phyloP scores from a whole-genome alignment of 805 yeast species.

The Yarrowia divulgata region DNA sequence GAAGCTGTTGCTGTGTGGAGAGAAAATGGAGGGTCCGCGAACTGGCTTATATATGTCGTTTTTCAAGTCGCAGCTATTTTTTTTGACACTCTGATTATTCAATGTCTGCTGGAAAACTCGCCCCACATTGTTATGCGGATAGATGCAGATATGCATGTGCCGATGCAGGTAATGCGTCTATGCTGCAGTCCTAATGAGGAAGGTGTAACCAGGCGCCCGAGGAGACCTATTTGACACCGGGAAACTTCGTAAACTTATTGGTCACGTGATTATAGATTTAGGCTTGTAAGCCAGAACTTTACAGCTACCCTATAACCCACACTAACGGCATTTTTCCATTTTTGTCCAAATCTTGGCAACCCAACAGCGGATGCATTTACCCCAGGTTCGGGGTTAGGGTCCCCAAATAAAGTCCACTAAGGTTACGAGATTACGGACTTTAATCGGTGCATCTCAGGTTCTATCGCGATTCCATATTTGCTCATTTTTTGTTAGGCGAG shows the following conservation, averaged over 20 bases:
- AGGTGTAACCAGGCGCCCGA: neutral
- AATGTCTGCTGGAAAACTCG: constrained; percentile 1
- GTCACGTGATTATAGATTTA: too few species aligned
- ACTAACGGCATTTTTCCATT: too few species aligned
- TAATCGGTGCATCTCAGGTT: constrained; percentile 4
- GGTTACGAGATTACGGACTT: neutral
- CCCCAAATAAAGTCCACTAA: neutral
- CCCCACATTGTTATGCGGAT: neutral
- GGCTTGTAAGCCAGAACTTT: too few species aligned
- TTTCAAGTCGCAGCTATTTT: neutral
- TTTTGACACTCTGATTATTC: neutral
- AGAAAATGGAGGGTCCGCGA: neutral
- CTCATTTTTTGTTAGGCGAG: neutral
- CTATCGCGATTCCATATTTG: constrained; percentile 1
- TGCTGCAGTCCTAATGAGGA: neutral
- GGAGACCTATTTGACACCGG: too few species aligned
- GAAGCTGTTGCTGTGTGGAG: neutral
- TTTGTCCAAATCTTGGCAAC: too few species aligned
- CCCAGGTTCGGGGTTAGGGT: neutral
- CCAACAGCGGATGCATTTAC: neutral
- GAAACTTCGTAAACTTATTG: too few species aligned
- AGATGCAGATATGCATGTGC: neutral
- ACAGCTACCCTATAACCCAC: too few species aligned
- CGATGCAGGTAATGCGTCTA: neutral
- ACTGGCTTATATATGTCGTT: neutral